These are phyloP conservation scores for Umbelopsis isabellina DNA, from an alignment of 192 early-diverging fungal genomes.

Conservation along the genomic window DNA sequence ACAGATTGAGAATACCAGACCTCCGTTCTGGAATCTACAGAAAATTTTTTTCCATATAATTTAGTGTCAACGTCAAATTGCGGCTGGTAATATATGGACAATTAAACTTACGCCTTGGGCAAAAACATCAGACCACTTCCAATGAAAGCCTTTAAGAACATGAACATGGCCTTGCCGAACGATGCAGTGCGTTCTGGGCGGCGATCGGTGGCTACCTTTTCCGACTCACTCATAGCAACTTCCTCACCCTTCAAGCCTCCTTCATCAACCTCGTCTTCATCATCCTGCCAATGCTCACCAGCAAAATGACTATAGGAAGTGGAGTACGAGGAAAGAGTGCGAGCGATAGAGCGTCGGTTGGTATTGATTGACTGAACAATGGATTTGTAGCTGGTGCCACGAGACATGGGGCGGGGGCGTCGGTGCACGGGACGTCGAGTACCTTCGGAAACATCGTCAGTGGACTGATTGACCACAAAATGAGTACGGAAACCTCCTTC, in stretches of 20 bases:
- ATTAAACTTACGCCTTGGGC: conserved; percentile 41
- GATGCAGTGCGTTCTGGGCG: conserved; percentile 44
- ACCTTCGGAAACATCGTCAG: not conserved
- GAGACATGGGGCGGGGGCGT: conserved; percentile 9
- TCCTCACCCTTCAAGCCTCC: not conserved
- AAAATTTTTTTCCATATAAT: not conserved
- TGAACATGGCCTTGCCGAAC: conserved; percentile 56
- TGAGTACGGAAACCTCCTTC: conserved; percentile 91
- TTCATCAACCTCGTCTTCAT: not conserved
- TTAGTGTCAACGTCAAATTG: not conserved
- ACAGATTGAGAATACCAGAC: conserved; percentile 61
- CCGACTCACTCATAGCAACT: conserved; percentile 1
- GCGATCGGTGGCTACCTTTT: not conserved
- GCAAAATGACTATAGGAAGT: conserved; percentile 36
- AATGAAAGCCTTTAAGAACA: conserved; percentile 68
- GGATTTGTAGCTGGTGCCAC: conserved; percentile 17
- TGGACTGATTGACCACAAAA: conserved; percentile 77
- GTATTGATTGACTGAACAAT: not conserved
- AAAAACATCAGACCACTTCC: conserved; percentile 66
- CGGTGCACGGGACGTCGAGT: not conserved
- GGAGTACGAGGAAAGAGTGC: conserved; percentile 34
- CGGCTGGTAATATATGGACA: not conserved
- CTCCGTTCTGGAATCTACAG: conserved; percentile 60
- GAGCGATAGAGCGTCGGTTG: conserved; percentile 1
- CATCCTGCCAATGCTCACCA: conserved; percentile 25